Percentiles rank a stretch among this genome's conserved stretches.
Evolutionary conservation across 208 protist genomes (phyloP).

Genomic region (Naegleria fowleri): DNA sequence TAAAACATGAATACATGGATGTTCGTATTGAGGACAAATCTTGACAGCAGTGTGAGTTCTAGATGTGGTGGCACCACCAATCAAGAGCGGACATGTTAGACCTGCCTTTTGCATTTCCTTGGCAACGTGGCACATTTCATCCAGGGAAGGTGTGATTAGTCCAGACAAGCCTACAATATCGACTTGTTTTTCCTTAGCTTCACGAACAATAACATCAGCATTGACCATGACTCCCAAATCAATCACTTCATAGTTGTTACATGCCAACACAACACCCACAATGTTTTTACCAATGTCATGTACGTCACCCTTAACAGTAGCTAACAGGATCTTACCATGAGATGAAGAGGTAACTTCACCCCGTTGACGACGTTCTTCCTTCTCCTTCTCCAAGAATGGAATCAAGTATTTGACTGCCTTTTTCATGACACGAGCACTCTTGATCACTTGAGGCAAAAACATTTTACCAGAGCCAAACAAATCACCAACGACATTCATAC

Average conservation of each 20-base stretch:
- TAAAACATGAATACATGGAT: conserved; percentile 78
- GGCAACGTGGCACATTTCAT: conserved; percentile 91
- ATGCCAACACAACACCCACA: conserved; percentile 88
- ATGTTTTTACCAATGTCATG: conserved; percentile 98
- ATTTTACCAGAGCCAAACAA: conserved; percentile 93
- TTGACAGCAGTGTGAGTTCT: conserved; percentile 94
- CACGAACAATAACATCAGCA: conserved; percentile 80
- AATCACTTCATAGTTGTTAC: conserved; percentile 90
- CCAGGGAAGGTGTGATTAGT: conserved; percentile 92
- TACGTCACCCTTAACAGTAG: conserved; percentile 95
- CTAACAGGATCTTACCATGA: conserved; percentile 69
- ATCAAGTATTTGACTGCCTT: conserved; percentile 89
- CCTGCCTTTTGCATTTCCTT: conserved; percentile 78
- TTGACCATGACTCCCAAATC: conserved; percentile 88
- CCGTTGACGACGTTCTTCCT: conserved; percentile 38
- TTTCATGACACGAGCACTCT: conserved; percentile 92
- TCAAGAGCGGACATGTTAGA: conserved; percentile 77
- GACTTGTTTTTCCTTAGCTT: conserved; percentile 64
- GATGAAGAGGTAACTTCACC: conserved; percentile 32
- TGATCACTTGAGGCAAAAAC: conserved; percentile 94
- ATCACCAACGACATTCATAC: conserved; percentile 89
- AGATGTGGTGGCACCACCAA: conserved; percentile 91
- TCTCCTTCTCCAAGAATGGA: conserved; percentile 88
- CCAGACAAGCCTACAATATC: conserved; percentile 88
- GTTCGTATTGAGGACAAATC: conserved; percentile 76